Evolutionary conservation across 768 basidiomycete genomes (phyloP), one percentile per base, ranked within the genome.

Genomic region (Lactarius pseudohatsudake): DNA sequence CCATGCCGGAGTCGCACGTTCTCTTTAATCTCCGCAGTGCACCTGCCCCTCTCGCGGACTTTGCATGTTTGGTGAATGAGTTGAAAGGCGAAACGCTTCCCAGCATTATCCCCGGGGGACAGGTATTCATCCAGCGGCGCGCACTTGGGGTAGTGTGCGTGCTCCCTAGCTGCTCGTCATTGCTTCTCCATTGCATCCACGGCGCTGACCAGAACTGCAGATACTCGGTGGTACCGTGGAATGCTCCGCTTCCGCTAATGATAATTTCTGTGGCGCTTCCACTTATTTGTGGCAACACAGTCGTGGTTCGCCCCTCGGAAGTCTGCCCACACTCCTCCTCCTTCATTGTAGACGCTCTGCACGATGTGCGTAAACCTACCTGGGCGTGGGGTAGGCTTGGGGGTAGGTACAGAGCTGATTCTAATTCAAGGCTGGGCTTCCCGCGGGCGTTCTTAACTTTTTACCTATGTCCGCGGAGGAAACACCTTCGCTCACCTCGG

Each of bases 391-490:
- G 22, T n/a, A n/a, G n/a, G n/a, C n/a, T n/a, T n/a, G n/a, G n/a
- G n/a, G n/a, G n/a, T 28, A n/a, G 15, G 62, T 16, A n/a, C 28
- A 22, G 11, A 4, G 36, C 45, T 63, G 20, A 47, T 32, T 16
- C 30, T 2, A 8, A 10, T 11, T n/a, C n/a, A 28, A 81, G 72
- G 87, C 87, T 0, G 87, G 88, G 1, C 73, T 90, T 1, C 88
- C 88, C 5, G 73, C 76, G 18, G 86, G 86, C 7, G 86, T 86
- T 8, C 70, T 89, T 7, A 86, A 88, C 69, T 82, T 81, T 70
- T 70, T 88, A 18, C 79, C 82, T 7, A 80, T 81, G 67, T 79
- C 82, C 5, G 72, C 75, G 18, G 79, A 82, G 47, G 76, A 74
- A 54, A 77, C 82, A 0, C 83, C 85, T 2, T 69, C 72, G 1